Evolutionary conservation across 176 grass and related monocot species (phyloP), one percentile per base, ranked within the genome.

Genomic region (Cenchrus fungigraminus): DNA sequence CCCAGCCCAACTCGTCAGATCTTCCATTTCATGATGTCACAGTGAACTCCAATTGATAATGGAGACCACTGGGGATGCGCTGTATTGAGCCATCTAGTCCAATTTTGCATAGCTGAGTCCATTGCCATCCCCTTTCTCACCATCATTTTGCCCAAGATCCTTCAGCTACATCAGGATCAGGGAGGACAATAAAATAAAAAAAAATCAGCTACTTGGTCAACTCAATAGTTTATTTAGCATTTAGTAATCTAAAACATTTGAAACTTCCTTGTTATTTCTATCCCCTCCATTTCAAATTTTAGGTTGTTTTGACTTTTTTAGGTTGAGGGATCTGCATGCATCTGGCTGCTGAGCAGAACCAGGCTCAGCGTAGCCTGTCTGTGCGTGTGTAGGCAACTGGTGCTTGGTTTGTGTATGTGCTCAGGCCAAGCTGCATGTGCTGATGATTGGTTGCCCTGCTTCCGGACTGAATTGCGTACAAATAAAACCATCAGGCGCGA

Each of bases 121-220:
- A 17, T 69, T 70, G 37, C 14, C 45, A 58, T 88, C 90, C 53
- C 79, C 86, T 68, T 89, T 84, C 58, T 87, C 43, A 0, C 72
- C 71, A 8, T 77, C 65, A 11, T 32, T 79, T 89, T 84, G 78
- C 10, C 14, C 79, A 20, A 88, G 73, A 57, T 83, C 84, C 84
- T 90, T 93, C 79, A 94, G 46, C 89, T 97, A 49, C 56, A 91
- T 86, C 49, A 59, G 63, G 44, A 43, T 34, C 34, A 9, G 29
- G 44, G 2, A 12, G 5, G 2, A 73, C 40, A 45, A 4, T 3
- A 49, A 73, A 70, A 52, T 19, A 12, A 12, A 55, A 63, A 5
- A 46, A 70, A 15, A 86, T 50, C 25, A 89, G 80, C 28, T 88
- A 86, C 49, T 22, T 40, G 17, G 44, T 81, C 58, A 93, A 59